Percentiles rank a stretch among this genome's conserved stretches.
Conservation (phyloP, 345 rosid genomes). For the Eucalyptus polyanthemos region DNA sequence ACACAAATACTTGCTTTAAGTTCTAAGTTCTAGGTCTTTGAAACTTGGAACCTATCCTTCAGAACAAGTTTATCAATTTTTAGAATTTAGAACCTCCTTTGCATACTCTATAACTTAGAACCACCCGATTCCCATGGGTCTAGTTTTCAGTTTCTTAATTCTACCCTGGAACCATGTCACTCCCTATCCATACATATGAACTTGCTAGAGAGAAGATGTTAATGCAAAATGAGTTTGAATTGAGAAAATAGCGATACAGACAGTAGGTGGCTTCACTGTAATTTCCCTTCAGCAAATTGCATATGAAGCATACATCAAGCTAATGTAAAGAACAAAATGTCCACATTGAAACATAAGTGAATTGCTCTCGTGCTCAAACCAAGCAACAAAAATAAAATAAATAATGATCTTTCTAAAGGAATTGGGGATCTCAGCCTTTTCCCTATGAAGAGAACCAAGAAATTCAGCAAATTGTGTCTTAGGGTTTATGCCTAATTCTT, state of each 20-base stretch:
- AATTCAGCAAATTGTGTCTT: not conserved
- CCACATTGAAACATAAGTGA: not conserved
- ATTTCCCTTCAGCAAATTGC: not conserved
- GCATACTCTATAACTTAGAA: too few species aligned
- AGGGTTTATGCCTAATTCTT: not conserved
- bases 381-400: not conserved
- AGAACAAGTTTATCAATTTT: too few species aligned
- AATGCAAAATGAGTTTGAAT: not conserved
- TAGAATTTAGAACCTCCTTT: too few species aligned
- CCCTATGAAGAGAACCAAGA: constrained; percentile 40
- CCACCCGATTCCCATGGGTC: too few species aligned
- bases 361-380: not conserved
- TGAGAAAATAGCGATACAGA: not conserved
- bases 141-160: too few species aligned
- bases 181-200: constrained; percentile 62
- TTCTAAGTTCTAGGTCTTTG: too few species aligned
- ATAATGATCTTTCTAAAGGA: too few species aligned
- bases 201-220: constrained; percentile 17
- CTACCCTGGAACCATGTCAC: too few species aligned
- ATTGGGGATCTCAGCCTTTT: constrained; percentile 75
- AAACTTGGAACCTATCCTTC: too few species aligned
- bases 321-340: not conserved
- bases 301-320: not conserved
- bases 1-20: too few species aligned
- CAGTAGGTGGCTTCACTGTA: not conserved